A percentile compares a stretch with the other conserved stretches of the same genome.
These are phyloP conservation scores for Tolypocladium pustulatum DNA, from an alignment of 2,329 filamentous ascomycete species.

Conservation along the genomic window DNA sequence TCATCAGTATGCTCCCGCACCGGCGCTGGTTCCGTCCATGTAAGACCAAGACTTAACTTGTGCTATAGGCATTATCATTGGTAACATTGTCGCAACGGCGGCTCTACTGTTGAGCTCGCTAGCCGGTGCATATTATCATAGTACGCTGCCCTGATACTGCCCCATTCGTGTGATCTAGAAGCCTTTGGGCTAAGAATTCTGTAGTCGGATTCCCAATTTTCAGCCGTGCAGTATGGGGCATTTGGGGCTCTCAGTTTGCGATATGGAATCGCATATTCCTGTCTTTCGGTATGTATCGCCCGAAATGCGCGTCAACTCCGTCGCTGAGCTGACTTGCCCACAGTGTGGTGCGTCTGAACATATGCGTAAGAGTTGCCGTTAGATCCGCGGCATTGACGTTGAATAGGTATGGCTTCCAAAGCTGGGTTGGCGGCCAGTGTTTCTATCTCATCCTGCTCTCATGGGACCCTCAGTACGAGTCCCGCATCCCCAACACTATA, in stretches of 20 bases:
- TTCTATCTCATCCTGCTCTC: constrained; percentile 34
- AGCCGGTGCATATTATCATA: constrained; percentile 29
- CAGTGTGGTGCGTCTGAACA: constrained; percentile 12
- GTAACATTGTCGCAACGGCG: constrained; percentile 26
- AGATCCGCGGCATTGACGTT: neutral
- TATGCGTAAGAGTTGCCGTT: too few species aligned
- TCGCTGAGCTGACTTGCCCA: neutral
- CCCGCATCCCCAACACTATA: constrained; percentile 30
- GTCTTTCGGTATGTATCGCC: constrained; percentile 22
- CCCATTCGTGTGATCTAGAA: neutral
- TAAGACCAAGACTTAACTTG: neutral
- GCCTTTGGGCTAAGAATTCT: neutral
- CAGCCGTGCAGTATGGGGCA: constrained; percentile 26
- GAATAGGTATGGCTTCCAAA: constrained; percentile 30
- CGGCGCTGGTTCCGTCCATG: neutral
- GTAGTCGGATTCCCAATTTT: constrained; percentile 28
- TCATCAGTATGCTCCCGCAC: constrained; percentile 19
- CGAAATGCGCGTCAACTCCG: neutral
- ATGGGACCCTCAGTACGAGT: constrained; percentile 30
- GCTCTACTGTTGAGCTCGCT: constrained; percentile 32
- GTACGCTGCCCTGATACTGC: constrained; percentile 11
- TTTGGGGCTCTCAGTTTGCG: constrained; percentile 31
- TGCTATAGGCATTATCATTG: constrained; percentile 21
- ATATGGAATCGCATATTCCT: constrained; percentile 31
- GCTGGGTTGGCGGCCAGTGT: constrained; percentile 35